Evolutionary conservation across 2,329 filamentous ascomycete genomes (phyloP).

Genomic region (Periconia macrospinosa): DNA sequence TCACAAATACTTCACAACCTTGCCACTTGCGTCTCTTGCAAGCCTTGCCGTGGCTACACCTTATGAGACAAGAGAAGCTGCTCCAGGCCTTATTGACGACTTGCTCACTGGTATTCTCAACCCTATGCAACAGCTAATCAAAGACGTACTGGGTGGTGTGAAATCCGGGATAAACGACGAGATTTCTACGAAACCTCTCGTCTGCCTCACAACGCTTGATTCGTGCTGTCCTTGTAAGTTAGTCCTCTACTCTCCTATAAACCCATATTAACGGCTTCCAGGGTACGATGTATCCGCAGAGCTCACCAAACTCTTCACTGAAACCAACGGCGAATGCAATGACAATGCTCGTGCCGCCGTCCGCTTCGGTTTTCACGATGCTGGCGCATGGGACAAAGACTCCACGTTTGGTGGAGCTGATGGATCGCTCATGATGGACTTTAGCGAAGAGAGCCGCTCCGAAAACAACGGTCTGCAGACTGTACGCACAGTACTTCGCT

Average conservation of each 20-base stretch:
- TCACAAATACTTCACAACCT: slow-evolving; percentile 13
- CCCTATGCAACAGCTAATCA: slow-evolving; percentile 23
- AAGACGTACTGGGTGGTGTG: slow-evolving; percentile 28
- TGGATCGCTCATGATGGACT: slow-evolving; percentile 44
- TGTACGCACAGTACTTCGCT: slow-evolving; percentile 43
- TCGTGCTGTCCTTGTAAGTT: slow-evolving; percentile 35
- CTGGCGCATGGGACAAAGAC: slow-evolving; percentile 39
- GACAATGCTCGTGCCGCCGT: slow-evolving; percentile 39
- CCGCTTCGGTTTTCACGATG: slow-evolving; percentile 40
- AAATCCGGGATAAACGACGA: slow-evolving; percentile 30
- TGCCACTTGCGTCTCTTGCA: slow-evolving; percentile 19
- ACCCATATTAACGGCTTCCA: slow-evolving; percentile 11
- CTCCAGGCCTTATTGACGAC: slow-evolving; percentile 27
- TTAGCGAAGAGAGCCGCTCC: slow-evolving; percentile 37
- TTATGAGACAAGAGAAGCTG: slow-evolving; percentile 21
- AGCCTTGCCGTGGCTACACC: slow-evolving; percentile 22
- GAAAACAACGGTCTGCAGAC: slow-evolving; percentile 52
- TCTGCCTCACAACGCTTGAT: slow-evolving; percentile 24
- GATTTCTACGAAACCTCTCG: slow-evolving; percentile 21
- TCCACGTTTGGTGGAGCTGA: slow-evolving; percentile 44
- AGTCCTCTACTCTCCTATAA: neutral
- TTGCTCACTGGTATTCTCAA: slow-evolving; percentile 21
- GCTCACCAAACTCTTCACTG: slow-evolving; percentile 28
- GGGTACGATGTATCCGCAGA: slow-evolving; percentile 37
- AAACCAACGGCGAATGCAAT: slow-evolving; percentile 31